phyloP scores from a whole-genome alignment of 2,329 filamentous ascomycete species.

The Fusarium gaditjirri region DNA sequence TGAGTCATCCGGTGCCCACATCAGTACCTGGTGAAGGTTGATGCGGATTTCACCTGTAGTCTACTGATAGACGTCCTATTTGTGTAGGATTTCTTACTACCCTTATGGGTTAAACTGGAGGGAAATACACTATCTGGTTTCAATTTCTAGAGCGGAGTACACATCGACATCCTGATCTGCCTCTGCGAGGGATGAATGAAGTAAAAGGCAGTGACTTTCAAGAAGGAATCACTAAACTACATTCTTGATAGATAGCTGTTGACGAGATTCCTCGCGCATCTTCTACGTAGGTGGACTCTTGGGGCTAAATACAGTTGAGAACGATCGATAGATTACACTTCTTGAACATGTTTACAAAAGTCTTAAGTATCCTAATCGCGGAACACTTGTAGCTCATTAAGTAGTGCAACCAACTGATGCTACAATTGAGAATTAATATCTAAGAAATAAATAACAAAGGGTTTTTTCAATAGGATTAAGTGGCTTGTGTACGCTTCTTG shows the following conservation, averaged over 20 bases:
- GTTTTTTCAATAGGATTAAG: not conserved
- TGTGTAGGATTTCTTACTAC: accelerated
- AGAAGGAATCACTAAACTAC: not conserved
- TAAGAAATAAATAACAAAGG: not conserved
- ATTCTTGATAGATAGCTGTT: not conserved
- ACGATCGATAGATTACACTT: not conserved
- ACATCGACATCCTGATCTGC: no score
- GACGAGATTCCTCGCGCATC: accelerated
- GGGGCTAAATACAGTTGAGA: not conserved
- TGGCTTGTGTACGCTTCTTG: not conserved
- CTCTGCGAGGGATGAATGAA: not conserved
- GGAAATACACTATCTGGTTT: accelerated
- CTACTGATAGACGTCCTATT: not conserved
- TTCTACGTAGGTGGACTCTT: no score
- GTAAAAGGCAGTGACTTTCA: not conserved
- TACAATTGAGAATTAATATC: no score
- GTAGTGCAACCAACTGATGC: not conserved
- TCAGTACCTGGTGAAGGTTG: not conserved
- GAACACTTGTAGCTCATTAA: not conserved
- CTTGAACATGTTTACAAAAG: no score
- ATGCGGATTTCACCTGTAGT: not conserved
- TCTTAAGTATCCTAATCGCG: not conserved
- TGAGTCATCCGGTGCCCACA: no score
- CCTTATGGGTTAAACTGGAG: not conserved
- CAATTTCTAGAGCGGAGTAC: not conserved